A percentile compares a stretch with the other conserved stretches of the same genome.
phyloP scores from a whole-genome alignment of 1,139 yeast species.

The Saccharomyces hybrid region DNA sequence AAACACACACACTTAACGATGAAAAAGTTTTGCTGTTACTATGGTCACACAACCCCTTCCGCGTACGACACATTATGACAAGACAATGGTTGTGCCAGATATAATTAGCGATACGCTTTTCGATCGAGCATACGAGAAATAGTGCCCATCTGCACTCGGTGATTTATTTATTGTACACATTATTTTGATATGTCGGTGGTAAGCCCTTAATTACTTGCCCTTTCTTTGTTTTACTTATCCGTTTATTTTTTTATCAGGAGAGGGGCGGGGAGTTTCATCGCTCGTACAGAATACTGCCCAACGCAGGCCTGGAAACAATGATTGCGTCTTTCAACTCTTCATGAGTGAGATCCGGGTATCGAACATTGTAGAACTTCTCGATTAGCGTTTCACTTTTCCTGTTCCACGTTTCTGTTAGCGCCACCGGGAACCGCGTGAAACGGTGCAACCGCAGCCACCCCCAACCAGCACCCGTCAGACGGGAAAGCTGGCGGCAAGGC shows the following conservation, averaged over 20 bases:
- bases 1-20: too few species aligned
- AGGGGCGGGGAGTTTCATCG: neutral
- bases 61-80: neutral
- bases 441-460: conserved; percentile 55
- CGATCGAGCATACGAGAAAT: too few species aligned
- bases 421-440: conserved; percentile 47
- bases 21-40: neutral
- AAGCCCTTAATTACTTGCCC: too few species aligned
- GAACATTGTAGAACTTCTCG: conserved; percentile 41
- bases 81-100: neutral
- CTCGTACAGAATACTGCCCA: conserved; percentile 32
- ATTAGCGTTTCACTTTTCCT: conserved; percentile 37
- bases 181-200: too few species aligned
- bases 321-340: conserved; percentile 43
- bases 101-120: neutral
- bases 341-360: conserved; percentile 38
- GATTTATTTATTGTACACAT: too few species aligned
- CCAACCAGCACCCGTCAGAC: conserved; percentile 76
- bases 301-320: conserved; percentile 47
- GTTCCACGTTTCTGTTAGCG: conserved; percentile 37
- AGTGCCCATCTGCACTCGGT: too few species aligned
- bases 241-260: neutral
- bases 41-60: neutral
- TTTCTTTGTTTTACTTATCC: neutral
- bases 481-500: conserved; percentile 49